Conservation (phyloP, 495 filamentous ascomycete species). For the Penicillium odoratum region DNA sequence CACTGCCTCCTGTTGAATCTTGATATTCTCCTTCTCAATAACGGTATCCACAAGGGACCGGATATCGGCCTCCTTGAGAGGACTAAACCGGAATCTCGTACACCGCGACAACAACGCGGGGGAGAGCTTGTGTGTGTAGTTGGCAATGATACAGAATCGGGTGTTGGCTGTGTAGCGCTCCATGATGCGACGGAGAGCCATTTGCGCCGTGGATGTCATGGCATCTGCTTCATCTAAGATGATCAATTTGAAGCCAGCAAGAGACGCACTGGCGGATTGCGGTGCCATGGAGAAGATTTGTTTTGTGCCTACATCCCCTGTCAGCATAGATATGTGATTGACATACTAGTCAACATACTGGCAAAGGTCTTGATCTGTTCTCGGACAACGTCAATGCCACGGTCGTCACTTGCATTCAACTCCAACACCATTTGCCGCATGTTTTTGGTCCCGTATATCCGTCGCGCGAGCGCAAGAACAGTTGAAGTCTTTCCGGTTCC, state of each 20-base stretch:
- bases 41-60: constrained; percentile 82
- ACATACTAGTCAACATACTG: constrained; percentile 46
- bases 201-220: constrained; percentile 96
- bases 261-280: constrained; percentile 42
- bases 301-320: constrained; percentile 61
- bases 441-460: constrained; percentile 89
- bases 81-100: constrained; percentile 93
- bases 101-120: constrained; percentile 91
- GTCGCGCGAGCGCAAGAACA: constrained; percentile 83
- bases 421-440: constrained; percentile 98
- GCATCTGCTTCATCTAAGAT: constrained; percentile 98
- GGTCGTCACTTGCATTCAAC: constrained; percentile 93
- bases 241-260: constrained; percentile 89
- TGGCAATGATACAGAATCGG: constrained; percentile 97
- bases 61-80: constrained; percentile 86
- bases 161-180: constrained; percentile 99
- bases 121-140: constrained; percentile 98
- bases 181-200: constrained; percentile 97
- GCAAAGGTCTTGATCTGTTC: constrained; percentile 99
- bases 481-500: constrained; percentile 98
- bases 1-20: constrained; percentile 75
- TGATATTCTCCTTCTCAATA: constrained; percentile 81
- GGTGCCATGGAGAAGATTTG: constrained; percentile 63
- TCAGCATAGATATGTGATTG: constrained; percentile 39
- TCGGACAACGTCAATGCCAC: constrained; percentile 96